Evolutionary conservation across 371 early-diverging fungal species (phyloP), one percentile per base, ranked within the genome.

Genomic region (Umbelopsis sp.): DNA sequence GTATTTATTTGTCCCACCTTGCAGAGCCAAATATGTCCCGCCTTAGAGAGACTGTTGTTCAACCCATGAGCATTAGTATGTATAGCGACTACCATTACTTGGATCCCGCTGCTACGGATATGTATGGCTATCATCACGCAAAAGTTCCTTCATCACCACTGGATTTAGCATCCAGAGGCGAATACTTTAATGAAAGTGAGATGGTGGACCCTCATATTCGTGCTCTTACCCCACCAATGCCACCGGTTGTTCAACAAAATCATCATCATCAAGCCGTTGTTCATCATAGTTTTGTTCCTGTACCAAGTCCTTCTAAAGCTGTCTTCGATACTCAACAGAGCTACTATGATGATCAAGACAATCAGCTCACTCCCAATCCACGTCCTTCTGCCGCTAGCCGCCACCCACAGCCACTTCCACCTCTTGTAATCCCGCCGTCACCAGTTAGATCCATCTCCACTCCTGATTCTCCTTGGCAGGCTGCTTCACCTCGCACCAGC

Each of bases 391-490:
- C 69, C 50, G 63, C 69, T 38, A 64, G 65, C 32, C 69, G 69
- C 41, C 73, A 72, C 63, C 76, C 76, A 22, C 76, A 72, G 44
- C 76, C 76, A 11, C 50, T 76, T n/a, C 66, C 76, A 20, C 76
- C 76, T 5, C 74, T 76, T 35, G 76, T 76, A 22, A 76, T 76
- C 37, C 76, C 76, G n/a, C 73, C 73, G 5, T 70, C 79, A 0
- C 75, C 74, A 24, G 63, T 74, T 32, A 45, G 71, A 25, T 69
- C 72, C 25, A 68, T 66, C 20, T 69, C 77, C 8, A 62, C 72
- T 32, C 73, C 73, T 38, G 67, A 67, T 53, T 67, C 67, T 12
- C 67, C 52, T 38, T 67, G 51, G 25, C 53, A 53, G 20, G 50
- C 53, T 35, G 52, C 63, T n/a, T 69, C 69, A 52, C 74, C 74